Evolutionary conservation across 208 protist species (phyloP).

Genomic region (Leishmania tarentolae): DNA sequence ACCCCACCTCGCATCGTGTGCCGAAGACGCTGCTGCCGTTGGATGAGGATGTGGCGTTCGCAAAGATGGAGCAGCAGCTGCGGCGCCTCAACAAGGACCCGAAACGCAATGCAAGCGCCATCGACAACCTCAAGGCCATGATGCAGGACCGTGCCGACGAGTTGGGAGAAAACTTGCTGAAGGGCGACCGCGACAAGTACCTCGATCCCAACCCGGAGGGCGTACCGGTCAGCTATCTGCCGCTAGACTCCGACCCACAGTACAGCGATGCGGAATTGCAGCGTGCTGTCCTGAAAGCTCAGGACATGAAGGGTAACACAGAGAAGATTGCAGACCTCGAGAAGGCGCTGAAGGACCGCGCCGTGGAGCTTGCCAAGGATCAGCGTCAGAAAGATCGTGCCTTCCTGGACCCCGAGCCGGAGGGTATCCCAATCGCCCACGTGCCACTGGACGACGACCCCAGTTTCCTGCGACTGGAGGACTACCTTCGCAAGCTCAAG

Average conservation of each 20-base stretch:
- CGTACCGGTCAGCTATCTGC: conserved; percentile 59
- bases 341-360: conserved; percentile 67
- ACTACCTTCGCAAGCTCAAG: conserved; percentile 74
- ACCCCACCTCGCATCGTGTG: conserved; percentile 54
- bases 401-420: conserved; percentile 67
- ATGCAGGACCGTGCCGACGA: conserved; percentile 76
- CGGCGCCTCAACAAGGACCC: conserved; percentile 62
- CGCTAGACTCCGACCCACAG: conserved; percentile 57
- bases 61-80: conserved; percentile 67
- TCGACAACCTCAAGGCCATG: conserved; percentile 69
- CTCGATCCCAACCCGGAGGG: conserved; percentile 68
- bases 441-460: conserved; percentile 58
- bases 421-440: conserved; percentile 67
- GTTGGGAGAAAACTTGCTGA: conserved; percentile 60
- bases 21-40: conserved; percentile 66
- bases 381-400: conserved; percentile 55
- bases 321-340: conserved; percentile 59
- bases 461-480: conserved; percentile 60
- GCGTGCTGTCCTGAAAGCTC: conserved; percentile 62
- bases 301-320: conserved; percentile 44
- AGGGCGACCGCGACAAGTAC: conserved; percentile 67
- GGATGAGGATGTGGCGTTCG: conserved; percentile 66
- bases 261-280: conserved; percentile 70
- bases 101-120: conserved; percentile 54
- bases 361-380: conserved; percentile 64